A percentile compares a stretch with the other conserved stretches of the same genome.
Conservation (phyloP, 306 rosid species). For the Inga leiocalycina region DNA sequence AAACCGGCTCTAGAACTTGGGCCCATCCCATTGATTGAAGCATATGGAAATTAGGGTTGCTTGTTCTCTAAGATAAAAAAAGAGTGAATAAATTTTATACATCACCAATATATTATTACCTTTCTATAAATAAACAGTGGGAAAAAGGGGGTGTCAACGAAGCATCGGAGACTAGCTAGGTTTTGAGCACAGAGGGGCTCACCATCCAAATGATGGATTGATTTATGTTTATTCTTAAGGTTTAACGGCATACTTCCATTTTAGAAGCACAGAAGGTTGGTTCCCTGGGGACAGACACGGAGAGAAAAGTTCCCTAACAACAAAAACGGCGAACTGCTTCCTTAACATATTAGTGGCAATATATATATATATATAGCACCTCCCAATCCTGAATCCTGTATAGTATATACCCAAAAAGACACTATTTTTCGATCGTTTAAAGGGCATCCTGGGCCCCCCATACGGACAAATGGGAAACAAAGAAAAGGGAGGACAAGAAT, state of each 20-base stretch:
- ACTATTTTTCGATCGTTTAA: neutral
- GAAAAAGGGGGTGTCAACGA: neutral
- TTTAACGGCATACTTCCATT: neutral
- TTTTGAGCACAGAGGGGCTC: neutral
- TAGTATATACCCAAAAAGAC: neutral
- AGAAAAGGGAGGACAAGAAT: neutral
- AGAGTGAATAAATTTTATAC: neutral
- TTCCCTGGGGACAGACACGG: slow-evolving; percentile 24
- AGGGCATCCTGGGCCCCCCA: slow-evolving; percentile 28
- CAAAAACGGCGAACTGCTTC: slow-evolving; percentile 26
- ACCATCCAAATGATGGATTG: slow-evolving; percentile 9
- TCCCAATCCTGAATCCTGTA: neutral
- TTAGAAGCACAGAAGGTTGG: slow-evolving; percentile 33
- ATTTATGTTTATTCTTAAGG: neutral
- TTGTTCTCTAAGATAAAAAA: neutral
- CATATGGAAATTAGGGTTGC: neutral
- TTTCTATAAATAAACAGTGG: too few relatives aligned
- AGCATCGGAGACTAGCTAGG: neutral
- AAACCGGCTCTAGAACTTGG: neutral
- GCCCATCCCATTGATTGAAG: neutral
- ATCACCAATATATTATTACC: too few relatives aligned
- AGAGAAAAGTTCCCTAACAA: slow-evolving; percentile 26
- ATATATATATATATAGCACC: neutral
- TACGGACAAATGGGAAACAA: neutral
- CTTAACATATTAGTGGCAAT: neutral